Percentiles rank a stretch among this genome's conserved stretches.
phyloP scores from a whole-genome alignment of 176 grass and related monocot species.

The Phoenix dactylifera region DNA sequence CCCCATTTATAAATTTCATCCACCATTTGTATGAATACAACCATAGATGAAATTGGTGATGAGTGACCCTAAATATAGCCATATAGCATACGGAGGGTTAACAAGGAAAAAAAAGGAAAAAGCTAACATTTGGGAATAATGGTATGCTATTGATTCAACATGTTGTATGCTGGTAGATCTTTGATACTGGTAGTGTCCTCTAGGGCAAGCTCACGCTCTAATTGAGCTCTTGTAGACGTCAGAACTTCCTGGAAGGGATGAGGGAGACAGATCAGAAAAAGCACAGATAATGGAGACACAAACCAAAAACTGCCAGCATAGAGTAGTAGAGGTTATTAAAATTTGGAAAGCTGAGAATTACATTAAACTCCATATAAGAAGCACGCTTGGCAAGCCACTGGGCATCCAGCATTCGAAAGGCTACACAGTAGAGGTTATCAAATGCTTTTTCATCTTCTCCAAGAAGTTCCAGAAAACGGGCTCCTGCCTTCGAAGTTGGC shows the following conservation, averaged over 20 bases:
- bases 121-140: no score
- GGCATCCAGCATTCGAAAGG: slow-evolving; percentile 82
- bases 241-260: slow-evolving; percentile 55
- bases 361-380: slow-evolving; percentile 98
- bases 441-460: slow-evolving; percentile 65
- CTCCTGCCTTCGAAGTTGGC: slow-evolving; percentile 61
- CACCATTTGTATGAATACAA: no score
- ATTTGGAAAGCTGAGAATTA: slow-evolving; percentile 11
- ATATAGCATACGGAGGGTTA: no score
- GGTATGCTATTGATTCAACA: slow-evolving; percentile 37
- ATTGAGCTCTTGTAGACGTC: slow-evolving; percentile 75
- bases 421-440: slow-evolving; percentile 80
- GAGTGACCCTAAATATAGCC: no score
- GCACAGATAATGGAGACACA: background rate
- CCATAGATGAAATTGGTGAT: no score
- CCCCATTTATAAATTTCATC: no score
- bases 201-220: slow-evolving; percentile 66
- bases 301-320: no score
- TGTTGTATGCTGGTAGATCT: slow-evolving; percentile 81
- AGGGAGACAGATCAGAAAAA: slow-evolving; percentile 5
- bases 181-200: slow-evolving; percentile 56
- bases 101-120: no score
- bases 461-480: slow-evolving; percentile 71
- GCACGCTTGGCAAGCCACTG: slow-evolving; percentile 83
- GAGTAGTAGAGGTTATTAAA: background rate